These are phyloP conservation scores for Teratosphaeria gauchensis DNA, from an alignment of 2,329 filamentous ascomycete species.

Conservation along the genomic window DNA sequence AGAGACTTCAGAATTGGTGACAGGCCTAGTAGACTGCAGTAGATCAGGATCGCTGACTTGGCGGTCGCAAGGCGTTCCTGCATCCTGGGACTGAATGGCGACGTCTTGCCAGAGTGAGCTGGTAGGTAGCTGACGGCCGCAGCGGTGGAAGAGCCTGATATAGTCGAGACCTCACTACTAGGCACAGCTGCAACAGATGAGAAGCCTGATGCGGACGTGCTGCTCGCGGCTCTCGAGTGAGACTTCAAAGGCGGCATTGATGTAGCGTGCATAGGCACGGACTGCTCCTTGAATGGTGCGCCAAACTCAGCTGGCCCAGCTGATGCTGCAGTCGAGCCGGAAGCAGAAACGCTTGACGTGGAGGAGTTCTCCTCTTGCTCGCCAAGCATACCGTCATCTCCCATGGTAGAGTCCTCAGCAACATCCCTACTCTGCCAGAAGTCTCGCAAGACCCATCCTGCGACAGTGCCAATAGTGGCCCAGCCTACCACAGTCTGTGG, in stretches of 20 bases:
- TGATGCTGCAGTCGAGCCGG: conserved; percentile 2
- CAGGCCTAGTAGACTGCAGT: conserved; percentile 80
- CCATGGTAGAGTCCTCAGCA: conserved; percentile 22
- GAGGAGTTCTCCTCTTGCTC: conserved; percentile 7
- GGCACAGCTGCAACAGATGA: conserved; percentile 14
- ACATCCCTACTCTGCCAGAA: conserved; percentile 73
- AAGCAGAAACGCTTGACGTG: not conserved
- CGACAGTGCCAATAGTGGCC: conserved; percentile 70
- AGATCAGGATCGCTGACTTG: conserved; percentile 88
- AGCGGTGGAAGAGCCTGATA: not conserved
- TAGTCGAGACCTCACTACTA: conserved; percentile 5
- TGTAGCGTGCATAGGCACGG: not conserved
- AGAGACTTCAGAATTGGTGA: conserved; percentile 94
- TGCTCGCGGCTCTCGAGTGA: conserved; percentile 46
- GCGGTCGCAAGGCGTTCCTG: conserved; percentile 65
- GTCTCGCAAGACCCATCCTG: conserved; percentile 89
- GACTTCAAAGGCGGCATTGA: not conserved
- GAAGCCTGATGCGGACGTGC: conserved; percentile 38
- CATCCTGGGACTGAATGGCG: conserved; percentile 43
- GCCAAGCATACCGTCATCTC: conserved; percentile 1
- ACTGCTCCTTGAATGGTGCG: conserved; percentile 13
- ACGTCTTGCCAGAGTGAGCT: conserved; percentile 28
- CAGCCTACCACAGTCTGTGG: conserved; percentile 82
- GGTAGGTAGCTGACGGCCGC: conserved; percentile 21
- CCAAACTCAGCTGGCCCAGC: conserved; percentile 12